Percentiles rank a stretch among this genome's conserved stretches.
phyloP scores from a whole-genome alignment of 2,329 filamentous ascomycete genomes.

The Colletotrichum brevisporum region DNA sequence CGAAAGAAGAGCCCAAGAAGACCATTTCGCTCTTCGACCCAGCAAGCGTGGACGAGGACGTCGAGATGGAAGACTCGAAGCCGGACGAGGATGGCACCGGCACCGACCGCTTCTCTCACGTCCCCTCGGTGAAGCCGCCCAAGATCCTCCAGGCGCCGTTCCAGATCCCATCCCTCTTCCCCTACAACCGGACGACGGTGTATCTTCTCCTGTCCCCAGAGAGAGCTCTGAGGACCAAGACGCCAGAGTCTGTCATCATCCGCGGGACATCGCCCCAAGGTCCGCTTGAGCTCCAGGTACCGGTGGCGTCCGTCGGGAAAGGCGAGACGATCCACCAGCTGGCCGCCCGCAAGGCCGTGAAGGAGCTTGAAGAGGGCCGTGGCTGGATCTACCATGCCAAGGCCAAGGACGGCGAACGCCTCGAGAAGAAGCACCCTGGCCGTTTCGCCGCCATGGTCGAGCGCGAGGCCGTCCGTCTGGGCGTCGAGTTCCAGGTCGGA shows the following conservation, averaged over 20 bases:
- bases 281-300: conserved; percentile 75
- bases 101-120: conserved; percentile 58
- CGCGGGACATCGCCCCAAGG: conserved; percentile 69
- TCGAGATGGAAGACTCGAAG: conserved; percentile 44
- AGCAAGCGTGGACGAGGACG: conserved; percentile 55
- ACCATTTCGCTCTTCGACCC: conserved; percentile 73
- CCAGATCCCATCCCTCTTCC: conserved; percentile 74
- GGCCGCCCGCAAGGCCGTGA: conserved; percentile 75
- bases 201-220: conserved; percentile 75
- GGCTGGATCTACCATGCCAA: conserved; percentile 73
- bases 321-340: conserved; percentile 77
- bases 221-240: conserved; percentile 53
- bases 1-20: conserved; percentile 47
- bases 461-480: conserved; percentile 76
- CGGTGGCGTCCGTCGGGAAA: conserved; percentile 62
- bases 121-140: conserved; percentile 68
- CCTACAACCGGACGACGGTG: conserved; percentile 75
- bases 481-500: conserved; percentile 75
- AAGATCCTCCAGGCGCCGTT: conserved; percentile 75
- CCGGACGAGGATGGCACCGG: conserved; percentile 42
- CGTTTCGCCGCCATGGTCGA: conserved; percentile 73
- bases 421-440: conserved; percentile 63
- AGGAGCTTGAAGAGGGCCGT: conserved; percentile 78
- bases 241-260: conserved; percentile 70
- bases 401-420: conserved; percentile 59